Conservation (phyloP, 2,329 filamentous ascomycete genomes). For the Colletotrichum magnum region DNA sequence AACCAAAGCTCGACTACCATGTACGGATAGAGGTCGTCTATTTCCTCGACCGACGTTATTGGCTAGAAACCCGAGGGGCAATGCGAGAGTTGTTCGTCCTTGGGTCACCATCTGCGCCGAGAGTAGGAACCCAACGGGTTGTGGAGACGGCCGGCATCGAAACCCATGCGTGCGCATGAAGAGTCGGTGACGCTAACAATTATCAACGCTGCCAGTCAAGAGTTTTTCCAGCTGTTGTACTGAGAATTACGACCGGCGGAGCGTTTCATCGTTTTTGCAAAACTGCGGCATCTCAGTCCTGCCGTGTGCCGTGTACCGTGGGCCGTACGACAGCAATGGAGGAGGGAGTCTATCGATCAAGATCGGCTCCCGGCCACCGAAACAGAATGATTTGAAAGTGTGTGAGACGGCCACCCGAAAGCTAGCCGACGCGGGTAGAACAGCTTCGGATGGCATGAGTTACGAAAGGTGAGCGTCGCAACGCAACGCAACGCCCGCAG, state of each 20-base stretch:
- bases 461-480: background rate
- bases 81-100: background rate
- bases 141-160: slow-evolving; percentile 6
- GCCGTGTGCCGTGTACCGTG: slow-evolving; percentile 9
- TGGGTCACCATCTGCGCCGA: background rate
- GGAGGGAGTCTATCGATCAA: slow-evolving; percentile 2
- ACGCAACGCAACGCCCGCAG: slow-evolving; percentile 9
- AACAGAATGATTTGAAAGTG: background rate
- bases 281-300: slow-evolving; percentile 2
- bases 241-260: background rate
- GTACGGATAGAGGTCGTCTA: too few species aligned
- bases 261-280: background rate
- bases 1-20: too few species aligned
- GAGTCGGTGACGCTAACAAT: slow-evolving; percentile 35
- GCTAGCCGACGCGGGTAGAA: too few species aligned
- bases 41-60: background rate
- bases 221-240: background rate
- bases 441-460: too few species aligned
- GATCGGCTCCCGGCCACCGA: background rate
- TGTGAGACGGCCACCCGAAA: too few species aligned
- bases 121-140: slow-evolving; percentile 2
- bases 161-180: background rate
- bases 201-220: background rate
- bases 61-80: background rate
- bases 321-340: slow-evolving; percentile 4